phyloP scores from a whole-genome alignment of 441 rosid genomes.

The Arabidopsis hybrid region DNA sequence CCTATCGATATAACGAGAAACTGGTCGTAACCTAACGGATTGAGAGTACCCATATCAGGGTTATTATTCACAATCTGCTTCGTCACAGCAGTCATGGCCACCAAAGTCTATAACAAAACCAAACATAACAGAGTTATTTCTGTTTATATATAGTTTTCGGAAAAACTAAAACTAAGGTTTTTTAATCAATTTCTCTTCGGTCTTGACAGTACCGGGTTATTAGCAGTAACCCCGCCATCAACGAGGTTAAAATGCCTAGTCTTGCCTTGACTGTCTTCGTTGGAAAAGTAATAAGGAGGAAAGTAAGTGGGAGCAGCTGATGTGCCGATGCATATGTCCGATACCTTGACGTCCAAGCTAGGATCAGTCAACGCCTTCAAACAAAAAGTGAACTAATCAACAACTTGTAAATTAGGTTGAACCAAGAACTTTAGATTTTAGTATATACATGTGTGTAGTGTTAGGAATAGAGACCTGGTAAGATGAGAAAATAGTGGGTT shows the following conservation, averaged over 20 bases:
- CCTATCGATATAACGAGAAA: conserved; percentile 63
- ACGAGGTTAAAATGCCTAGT: conserved; percentile 56
- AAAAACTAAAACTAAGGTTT: neutral
- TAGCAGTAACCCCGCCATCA: conserved; percentile 61
- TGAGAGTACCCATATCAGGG: conserved; percentile 45
- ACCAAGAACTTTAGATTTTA: neutral
- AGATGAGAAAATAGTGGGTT: conserved; percentile 78
- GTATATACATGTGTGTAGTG: neutral
- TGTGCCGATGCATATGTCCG: conserved; percentile 64
- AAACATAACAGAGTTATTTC: neutral
- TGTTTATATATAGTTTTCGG: too few relatives aligned
- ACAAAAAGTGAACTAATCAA: neutral
- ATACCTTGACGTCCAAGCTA: conserved; percentile 48
- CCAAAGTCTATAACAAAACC: conserved; percentile 53
- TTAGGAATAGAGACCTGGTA: conserved; percentile 56
- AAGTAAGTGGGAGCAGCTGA: conserved; percentile 63
- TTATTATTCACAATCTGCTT: conserved; percentile 48
- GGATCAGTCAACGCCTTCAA: conserved; percentile 40
- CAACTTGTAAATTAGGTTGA: neutral
- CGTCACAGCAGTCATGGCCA: conserved; percentile 56
- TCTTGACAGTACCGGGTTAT: conserved; percentile 18
- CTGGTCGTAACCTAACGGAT: conserved; percentile 49
- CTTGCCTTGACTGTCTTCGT: conserved; percentile 42
- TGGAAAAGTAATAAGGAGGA: conserved; percentile 56
- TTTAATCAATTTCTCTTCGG: neutral